phyloP scores from a whole-genome alignment of 768 basidiomycete species.

The Tricholoma hemisulphureum region DNA sequence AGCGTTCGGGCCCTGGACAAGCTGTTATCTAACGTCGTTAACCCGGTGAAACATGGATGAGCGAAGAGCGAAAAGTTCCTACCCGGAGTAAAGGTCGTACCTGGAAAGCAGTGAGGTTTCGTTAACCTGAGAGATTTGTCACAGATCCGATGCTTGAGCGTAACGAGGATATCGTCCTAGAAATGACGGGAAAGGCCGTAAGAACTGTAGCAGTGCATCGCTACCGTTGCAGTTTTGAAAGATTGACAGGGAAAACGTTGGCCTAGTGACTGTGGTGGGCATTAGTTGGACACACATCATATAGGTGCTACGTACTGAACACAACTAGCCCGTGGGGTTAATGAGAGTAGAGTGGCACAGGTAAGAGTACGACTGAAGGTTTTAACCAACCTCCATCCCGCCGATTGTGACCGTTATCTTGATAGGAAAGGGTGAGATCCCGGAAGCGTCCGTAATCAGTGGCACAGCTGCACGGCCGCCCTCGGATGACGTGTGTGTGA shows the following conservation, averaged over 20 bases:
- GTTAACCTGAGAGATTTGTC: too few relatives aligned
- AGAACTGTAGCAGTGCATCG: neutral
- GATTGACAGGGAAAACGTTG: neutral
- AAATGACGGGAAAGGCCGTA: too few relatives aligned
- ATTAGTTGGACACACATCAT: neutral
- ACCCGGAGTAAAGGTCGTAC: too few relatives aligned
- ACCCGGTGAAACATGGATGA: too few relatives aligned
- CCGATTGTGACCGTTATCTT: slow-evolving; percentile 67
- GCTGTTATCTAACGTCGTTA: too few relatives aligned
- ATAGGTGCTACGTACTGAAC: neutral
- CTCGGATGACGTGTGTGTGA: slow-evolving; percentile 77
- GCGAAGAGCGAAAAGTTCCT: too few relatives aligned
- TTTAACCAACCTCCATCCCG: slow-evolving; percentile 53
- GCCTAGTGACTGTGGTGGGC: neutral
- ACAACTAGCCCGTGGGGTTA: neutral
- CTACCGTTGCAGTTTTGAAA: neutral
- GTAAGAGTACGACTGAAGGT: neutral
- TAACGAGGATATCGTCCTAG: too few relatives aligned
- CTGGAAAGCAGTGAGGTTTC: too few relatives aligned
- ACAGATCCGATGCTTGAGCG: too few relatives aligned
- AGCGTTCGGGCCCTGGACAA: too few relatives aligned
- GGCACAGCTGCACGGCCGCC: slow-evolving; percentile 73
- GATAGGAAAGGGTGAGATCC: slow-evolving; percentile 81
- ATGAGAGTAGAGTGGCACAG: neutral
- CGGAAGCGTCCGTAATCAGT: slow-evolving; percentile 70